Percentiles rank a stretch among this genome's conserved stretches.
Evolutionary conservation across 441 rosid genomes (phyloP).

Genomic region (Eruca vesicaria): DNA sequence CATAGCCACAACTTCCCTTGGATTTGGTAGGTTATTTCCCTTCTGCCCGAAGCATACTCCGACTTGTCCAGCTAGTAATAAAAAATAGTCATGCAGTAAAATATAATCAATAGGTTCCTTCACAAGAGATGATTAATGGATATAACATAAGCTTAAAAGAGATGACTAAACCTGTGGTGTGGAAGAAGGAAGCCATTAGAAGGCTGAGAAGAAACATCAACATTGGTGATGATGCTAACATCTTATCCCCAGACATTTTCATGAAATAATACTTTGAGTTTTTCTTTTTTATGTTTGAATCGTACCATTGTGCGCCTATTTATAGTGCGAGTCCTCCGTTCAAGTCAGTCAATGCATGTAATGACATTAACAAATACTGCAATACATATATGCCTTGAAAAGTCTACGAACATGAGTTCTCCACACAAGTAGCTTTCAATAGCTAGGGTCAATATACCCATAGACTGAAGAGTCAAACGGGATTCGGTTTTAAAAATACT

Average conservation of each 20-base stretch:
- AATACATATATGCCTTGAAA: not conserved
- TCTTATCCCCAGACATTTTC: not conserved
- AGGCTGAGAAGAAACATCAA: conserved; percentile 5
- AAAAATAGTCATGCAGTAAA: not conserved
- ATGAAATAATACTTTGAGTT: not conserved
- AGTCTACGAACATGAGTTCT: not conserved
- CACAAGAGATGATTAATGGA: not conserved
- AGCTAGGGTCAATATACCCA: not conserved
- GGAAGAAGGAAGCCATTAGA: conserved; percentile 1
- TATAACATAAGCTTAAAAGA: not conserved
- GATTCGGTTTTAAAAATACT: not conserved
- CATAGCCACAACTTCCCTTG: conserved; percentile 46
- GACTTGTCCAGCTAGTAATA: conserved; percentile 46
- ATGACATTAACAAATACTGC: not conserved
- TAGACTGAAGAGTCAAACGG: not conserved
- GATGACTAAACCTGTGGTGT: conserved; percentile 4
- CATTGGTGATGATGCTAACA: conserved; percentile 10
- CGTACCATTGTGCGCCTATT: not conserved
- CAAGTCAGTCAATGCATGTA: not conserved
- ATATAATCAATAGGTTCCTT: not conserved
- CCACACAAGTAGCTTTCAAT: not conserved
- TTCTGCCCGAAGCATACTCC: conserved; percentile 66
- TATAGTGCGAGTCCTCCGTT: not conserved
- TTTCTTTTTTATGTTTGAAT: not conserved
- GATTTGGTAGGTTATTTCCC: conserved; percentile 39